Evolutionary conservation across 169 alveolate species (phyloP).

Genomic region (Theileria luwenshuni): DNA sequence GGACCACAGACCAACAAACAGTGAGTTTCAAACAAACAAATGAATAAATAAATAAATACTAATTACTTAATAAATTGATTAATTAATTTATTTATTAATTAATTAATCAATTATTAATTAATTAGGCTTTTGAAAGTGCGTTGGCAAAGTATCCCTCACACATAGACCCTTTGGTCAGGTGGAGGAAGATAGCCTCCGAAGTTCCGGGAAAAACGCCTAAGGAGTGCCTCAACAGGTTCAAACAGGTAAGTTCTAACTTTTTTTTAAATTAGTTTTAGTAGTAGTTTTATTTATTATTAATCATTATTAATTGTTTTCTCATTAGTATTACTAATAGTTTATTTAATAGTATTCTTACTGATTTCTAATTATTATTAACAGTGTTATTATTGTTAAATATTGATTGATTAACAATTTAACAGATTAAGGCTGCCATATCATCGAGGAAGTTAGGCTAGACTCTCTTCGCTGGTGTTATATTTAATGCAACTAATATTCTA

Average conservation of each 20-base stretch:
- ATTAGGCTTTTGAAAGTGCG: constrained; percentile 74
- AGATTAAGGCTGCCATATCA: constrained; percentile 14
- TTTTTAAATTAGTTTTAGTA: no score
- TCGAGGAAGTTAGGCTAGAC: constrained; percentile 26
- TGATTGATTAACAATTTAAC: no score
- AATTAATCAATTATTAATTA: no score
- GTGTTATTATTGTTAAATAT: no score
- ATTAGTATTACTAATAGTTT: background rate
- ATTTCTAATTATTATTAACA: no score
- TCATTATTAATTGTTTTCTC: background rate
- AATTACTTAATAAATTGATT: no score
- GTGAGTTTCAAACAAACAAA: background rate
- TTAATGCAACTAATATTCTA: background rate
- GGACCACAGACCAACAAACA: constrained; percentile 23
- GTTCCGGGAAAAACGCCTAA: constrained; percentile 74
- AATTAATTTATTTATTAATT: no score
- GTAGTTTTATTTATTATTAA: background rate
- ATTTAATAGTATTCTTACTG: no score
- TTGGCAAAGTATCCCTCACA: constrained; percentile 78
- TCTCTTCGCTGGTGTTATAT: no score
- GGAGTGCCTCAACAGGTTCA: constrained; percentile 74
- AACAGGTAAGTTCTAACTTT: constrained; percentile 34
- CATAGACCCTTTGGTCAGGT: constrained; percentile 75
- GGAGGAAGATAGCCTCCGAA: constrained; percentile 81
- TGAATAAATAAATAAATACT: background rate